These are phyloP conservation scores for Microdochium bolleyi DNA, from an alignment of 2,329 filamentous ascomycete species.

Conservation along the genomic window DNA sequence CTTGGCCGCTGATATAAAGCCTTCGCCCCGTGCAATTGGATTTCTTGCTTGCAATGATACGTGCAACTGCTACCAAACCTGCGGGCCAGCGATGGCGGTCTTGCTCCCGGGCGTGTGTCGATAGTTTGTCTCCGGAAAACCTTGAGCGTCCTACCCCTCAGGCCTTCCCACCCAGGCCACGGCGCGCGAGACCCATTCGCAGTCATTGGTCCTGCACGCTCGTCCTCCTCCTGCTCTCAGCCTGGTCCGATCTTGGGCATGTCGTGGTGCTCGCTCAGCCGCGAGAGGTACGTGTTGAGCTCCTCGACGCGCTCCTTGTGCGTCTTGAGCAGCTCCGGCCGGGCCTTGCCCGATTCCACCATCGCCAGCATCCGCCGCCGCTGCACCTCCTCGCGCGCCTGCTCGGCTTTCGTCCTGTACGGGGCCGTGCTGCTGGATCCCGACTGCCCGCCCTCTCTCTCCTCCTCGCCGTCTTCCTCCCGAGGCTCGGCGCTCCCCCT, in stretches of 20 bases:
- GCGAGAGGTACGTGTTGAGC: slow-evolving; percentile 86
- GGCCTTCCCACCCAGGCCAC: no score
- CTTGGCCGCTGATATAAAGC: no score
- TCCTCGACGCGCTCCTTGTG: slow-evolving; percentile 97
- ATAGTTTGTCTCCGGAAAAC: no score
- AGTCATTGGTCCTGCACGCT: no score
- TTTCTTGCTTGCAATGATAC: no score
- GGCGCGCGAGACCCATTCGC: no score
- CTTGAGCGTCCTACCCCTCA: no score
- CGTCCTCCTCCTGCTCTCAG: slow-evolving; percentile 18
- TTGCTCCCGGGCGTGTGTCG: no score
- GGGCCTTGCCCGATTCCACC: slow-evolving; percentile 48
- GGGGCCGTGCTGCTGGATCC: slow-evolving; percentile 17
- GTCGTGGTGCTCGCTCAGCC: slow-evolving; percentile 93
- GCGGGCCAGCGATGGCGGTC: no score
- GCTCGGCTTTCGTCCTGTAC: slow-evolving; percentile 78
- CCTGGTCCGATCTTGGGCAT: slow-evolving; percentile 69
- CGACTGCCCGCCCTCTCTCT: slow-evolving; percentile 11
- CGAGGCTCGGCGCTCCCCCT: slow-evolving; percentile 11
- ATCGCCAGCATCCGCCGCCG: slow-evolving; percentile 65
- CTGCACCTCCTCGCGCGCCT: slow-evolving; percentile 62
- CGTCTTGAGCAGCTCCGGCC: slow-evolving; percentile 81
- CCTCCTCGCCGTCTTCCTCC: slow-evolving; percentile 19
- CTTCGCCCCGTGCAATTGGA: no score
- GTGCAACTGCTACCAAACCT: no score